Base-by-base conservation (phyloP, 1,139 yeast species). In the Martiniozyma asiatica region DNA sequence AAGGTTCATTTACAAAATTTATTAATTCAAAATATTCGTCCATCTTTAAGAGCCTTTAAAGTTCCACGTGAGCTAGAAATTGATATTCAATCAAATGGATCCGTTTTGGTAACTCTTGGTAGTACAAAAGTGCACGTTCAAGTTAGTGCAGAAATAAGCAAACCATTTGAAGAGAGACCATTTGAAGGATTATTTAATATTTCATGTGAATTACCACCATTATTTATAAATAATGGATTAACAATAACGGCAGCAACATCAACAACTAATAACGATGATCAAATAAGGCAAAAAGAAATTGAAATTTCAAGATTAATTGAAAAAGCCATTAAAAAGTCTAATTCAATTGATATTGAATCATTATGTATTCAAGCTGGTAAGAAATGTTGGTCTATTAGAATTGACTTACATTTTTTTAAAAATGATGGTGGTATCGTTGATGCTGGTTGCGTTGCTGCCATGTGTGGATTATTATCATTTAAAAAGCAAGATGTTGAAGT, bases 351-450 rank as follows among this genome's bases (percentile, higher is more conserved):
- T 55, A 65, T 87, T 29, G 98, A 89, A 50, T 73, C 84, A 36
- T 59, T 89, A 32, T 87, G 97, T 58, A 82, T 89, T 29, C 71
- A 81, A 17, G 94, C 96, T 0, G 97, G 97, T 1, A 69, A 74
- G 36, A 76, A 82, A 43, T 87, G 93, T 46, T 89, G 98, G 98
- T 65, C 73, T 35, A 62, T 89, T 12, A 65, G 92, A 34, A 96
- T 93, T 0, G 97, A 87, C 49, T 73, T 89, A 21, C 94, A 85
- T 50, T 81, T 80, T 43, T 58, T 89, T 39, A 78, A 85, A 48
- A 82, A 73, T 47, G 98, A 89, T 54, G 98, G 98, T 23, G 93
- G 92, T 22, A 66, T 89, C 25, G 74, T 87, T 26, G 98, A 89
- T 53, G 80, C 85, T 13, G 79, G 92, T 24, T 82, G 95, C 54